Percentiles rank a stretch among this genome's conserved stretches.
These are phyloP conservation scores for Theobroma cacao DNA, from an alignment of 345 rosid genomes.

Conservation along the genomic window DNA sequence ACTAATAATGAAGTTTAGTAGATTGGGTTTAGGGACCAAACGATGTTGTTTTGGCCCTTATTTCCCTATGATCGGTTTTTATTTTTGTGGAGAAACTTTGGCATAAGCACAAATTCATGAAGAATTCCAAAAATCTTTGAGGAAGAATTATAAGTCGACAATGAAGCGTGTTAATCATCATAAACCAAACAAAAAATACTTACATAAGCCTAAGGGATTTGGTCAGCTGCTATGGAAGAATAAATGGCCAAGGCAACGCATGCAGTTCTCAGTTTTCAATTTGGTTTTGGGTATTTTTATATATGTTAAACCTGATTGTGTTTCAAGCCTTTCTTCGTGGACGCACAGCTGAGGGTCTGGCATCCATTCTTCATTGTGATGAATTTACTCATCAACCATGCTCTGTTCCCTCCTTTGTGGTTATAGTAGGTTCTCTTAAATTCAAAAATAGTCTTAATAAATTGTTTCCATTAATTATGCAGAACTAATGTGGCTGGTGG, in stretches of 20 bases:
- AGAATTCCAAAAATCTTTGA: too few species aligned
- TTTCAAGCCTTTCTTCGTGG: slow-evolving; percentile 90
- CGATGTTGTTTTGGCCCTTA: too few species aligned
- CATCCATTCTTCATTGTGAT: slow-evolving; percentile 84
- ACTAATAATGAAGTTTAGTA: too few species aligned
- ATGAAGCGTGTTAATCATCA: too few species aligned
- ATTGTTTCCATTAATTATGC: slow-evolving; percentile 15
- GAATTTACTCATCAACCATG: slow-evolving; percentile 56
- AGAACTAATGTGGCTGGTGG: slow-evolving; percentile 78
- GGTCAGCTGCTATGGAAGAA: slow-evolving; percentile 72
- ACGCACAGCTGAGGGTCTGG: slow-evolving; percentile 92
- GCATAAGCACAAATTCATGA: too few species aligned
- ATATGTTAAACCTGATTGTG: not conserved
- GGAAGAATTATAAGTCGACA: too few species aligned
- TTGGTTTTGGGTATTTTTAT: not conserved
- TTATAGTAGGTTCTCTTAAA: not conserved
- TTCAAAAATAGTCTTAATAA: not conserved
- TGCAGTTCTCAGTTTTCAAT: slow-evolving; percentile 4
- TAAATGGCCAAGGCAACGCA: slow-evolving; percentile 69
- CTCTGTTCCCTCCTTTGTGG: slow-evolving; percentile 8
- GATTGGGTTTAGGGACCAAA: too few species aligned
- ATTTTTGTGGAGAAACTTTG: too few species aligned
- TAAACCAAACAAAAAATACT: too few species aligned
- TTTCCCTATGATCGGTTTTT: too few species aligned
- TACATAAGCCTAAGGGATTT: too few species aligned